Evolutionary conservation across 2,329 filamentous ascomycete genomes (phyloP).

Genomic region (Neopestalotiopsis sp.): DNA sequence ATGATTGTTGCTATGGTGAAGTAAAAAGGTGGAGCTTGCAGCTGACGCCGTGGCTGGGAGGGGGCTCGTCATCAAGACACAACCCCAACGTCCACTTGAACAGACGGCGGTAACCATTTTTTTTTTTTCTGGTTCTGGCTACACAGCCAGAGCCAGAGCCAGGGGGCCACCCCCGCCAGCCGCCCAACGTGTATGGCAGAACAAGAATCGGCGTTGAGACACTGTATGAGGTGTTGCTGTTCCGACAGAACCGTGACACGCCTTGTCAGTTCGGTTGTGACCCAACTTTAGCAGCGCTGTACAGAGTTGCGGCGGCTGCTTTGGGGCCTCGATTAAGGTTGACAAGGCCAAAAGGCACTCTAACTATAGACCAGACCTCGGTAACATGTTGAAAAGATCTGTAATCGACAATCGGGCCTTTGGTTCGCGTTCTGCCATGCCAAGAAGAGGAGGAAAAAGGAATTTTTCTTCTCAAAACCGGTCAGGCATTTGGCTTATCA

Average conservation of each 20-base stretch:
- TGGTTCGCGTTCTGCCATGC: background rate
- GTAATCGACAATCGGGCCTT: background rate
- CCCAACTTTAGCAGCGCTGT: background rate
- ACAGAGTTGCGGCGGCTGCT: background rate
- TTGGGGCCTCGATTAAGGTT: background rate
- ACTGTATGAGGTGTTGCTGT: constrained; percentile 2
- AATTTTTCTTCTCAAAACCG: background rate
- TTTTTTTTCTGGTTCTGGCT: no score
- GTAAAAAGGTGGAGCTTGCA: background rate
- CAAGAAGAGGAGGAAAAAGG: background rate
- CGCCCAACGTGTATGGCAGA: background rate
- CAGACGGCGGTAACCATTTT: background rate
- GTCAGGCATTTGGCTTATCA: background rate
- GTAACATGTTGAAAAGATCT: background rate
- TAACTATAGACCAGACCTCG: background rate
- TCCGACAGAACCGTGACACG: background rate
- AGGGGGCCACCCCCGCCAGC: background rate
- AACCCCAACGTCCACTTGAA: background rate
- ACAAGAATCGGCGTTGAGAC: background rate
- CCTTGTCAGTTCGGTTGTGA: background rate
- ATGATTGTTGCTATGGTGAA: background rate
- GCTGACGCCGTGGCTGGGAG: background rate
- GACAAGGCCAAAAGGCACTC: background rate
- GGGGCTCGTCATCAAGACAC: background rate
- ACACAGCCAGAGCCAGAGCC: no score